These are phyloP conservation scores for Alternaria tenuissima DNA, from an alignment of 2,329 filamentous ascomycete species.

Conservation along the genomic window DNA sequence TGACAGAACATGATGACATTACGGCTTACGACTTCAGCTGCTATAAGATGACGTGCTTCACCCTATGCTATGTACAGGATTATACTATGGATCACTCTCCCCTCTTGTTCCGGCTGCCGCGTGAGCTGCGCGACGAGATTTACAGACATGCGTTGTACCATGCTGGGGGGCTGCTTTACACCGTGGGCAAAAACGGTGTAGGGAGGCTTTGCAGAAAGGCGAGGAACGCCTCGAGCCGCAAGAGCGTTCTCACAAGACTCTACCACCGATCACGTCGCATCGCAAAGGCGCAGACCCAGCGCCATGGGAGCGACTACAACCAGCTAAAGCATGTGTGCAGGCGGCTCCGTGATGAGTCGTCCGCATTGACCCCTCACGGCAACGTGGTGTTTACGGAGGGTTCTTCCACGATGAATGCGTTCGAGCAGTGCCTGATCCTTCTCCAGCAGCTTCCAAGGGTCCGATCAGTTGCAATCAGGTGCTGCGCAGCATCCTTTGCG, in stretches of 20 bases:
- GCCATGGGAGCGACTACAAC: not conserved
- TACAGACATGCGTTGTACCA: not conserved
- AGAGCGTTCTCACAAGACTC: not conserved
- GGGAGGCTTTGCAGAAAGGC: not conserved
- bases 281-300: no score
- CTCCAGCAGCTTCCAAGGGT: not conserved
- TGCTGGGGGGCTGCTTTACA: not conserved
- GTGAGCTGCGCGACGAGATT: conserved; percentile 7
- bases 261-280: not conserved
- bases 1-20: not conserved
- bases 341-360: not conserved
- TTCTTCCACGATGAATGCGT: not conserved
- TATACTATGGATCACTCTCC: not conserved
- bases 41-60: not conserved
- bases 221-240: not conserved
- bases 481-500: not conserved
- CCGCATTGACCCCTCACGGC: not conserved
- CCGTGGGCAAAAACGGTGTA: not conserved
- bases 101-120: conserved; percentile 1
- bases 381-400: not conserved
- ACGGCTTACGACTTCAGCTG: not conserved
- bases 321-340: not conserved
- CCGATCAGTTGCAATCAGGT: conserved; percentile 2
- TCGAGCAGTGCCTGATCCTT: conserved; percentile 2
- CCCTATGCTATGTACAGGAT: not conserved